These are phyloP conservation scores for Xylaria sp. DNA, from an alignment of 495 filamentous ascomycete genomes.

Conservation along the genomic window DNA sequence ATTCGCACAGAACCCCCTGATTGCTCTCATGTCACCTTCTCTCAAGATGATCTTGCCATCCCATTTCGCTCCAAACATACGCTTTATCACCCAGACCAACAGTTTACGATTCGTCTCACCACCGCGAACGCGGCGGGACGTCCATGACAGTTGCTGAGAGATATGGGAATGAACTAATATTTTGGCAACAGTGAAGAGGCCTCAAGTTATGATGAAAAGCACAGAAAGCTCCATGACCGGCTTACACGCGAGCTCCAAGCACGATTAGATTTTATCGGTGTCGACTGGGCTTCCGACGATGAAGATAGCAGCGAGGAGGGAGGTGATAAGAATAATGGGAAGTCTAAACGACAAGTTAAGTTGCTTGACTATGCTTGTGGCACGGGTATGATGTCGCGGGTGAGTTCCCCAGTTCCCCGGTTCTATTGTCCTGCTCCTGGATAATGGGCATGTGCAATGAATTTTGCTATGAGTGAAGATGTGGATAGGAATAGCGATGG, in stretches of 20 bases:
- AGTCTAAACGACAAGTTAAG: slow-evolving; percentile 56
- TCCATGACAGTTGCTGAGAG: background rate
- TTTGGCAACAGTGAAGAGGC: slow-evolving; percentile 46
- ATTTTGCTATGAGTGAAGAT: background rate
- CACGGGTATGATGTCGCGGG: slow-evolving; percentile 66
- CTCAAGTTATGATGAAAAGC: slow-evolving; percentile 48
- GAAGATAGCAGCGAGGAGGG: slow-evolving; percentile 43
- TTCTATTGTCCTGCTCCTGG: background rate
- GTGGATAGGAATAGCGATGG: background rate
- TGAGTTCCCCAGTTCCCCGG: slow-evolving; percentile 40
- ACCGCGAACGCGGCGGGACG: background rate
- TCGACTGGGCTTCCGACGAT: slow-evolving; percentile 60
- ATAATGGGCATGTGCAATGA: background rate
- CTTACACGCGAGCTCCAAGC: slow-evolving; percentile 56
- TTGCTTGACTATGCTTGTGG: slow-evolving; percentile 82
- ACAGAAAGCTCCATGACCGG: slow-evolving; percentile 46
- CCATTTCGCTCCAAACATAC: background rate
- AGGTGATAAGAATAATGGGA: slow-evolving; percentile 17
- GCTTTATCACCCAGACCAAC: background rate
- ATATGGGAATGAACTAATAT: background rate
- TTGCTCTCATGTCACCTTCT: background rate
- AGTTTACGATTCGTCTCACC: background rate
- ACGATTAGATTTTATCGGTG: slow-evolving; percentile 67
- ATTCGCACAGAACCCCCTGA: background rate
- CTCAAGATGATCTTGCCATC: background rate